A percentile compares a stretch with the other conserved stretches of the same genome.
phyloP scores from a whole-genome alignment of 352 stramenopile species.

The Nannochloropsis limnetica region DNA sequence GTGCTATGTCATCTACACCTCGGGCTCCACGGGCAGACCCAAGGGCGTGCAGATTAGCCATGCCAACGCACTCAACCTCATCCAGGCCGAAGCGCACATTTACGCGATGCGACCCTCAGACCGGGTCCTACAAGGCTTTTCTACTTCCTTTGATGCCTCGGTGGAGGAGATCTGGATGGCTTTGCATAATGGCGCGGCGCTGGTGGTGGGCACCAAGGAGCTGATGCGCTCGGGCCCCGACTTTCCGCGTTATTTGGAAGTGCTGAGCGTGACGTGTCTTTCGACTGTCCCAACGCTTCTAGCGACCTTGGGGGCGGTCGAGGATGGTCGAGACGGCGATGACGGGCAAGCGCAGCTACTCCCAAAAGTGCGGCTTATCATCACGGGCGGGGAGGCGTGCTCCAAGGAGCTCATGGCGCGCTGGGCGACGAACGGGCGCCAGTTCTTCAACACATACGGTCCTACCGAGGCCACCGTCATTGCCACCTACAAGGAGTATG shows the following conservation, averaged over 20 bases:
- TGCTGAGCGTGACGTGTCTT: constrained; percentile 39
- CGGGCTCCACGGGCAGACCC: constrained; percentile 60
- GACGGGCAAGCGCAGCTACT: constrained; percentile 32
- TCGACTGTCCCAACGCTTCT: constrained; percentile 41
- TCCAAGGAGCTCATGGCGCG: constrained; percentile 36
- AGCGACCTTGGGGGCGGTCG: constrained; percentile 34
- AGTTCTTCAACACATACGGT: constrained; percentile 42
- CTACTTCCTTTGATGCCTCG: constrained; percentile 41
- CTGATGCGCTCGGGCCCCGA: background rate
- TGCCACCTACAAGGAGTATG: constrained; percentile 35
- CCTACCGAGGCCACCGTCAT: constrained; percentile 43
- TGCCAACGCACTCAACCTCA: constrained; percentile 50
- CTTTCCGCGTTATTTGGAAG: constrained; percentile 36
- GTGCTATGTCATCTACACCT: constrained; percentile 64
- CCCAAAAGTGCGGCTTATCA: background rate
- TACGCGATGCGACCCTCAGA: constrained; percentile 38
- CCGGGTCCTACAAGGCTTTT: constrained; percentile 41
- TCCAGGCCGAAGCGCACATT: constrained; percentile 31
- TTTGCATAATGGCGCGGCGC: constrained; percentile 39
- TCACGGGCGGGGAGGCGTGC: constrained; percentile 41
- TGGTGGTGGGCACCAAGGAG: constrained; percentile 40
- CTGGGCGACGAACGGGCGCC: constrained; percentile 20
- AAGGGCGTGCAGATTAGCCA: constrained; percentile 66
- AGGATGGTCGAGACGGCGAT: background rate
- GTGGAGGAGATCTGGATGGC: constrained; percentile 44